Evolutionary conservation across 352 stramenopile genomes (phyloP), one percentile per base, ranked within the genome.

Genomic region (Pythium utonaiense): DNA sequence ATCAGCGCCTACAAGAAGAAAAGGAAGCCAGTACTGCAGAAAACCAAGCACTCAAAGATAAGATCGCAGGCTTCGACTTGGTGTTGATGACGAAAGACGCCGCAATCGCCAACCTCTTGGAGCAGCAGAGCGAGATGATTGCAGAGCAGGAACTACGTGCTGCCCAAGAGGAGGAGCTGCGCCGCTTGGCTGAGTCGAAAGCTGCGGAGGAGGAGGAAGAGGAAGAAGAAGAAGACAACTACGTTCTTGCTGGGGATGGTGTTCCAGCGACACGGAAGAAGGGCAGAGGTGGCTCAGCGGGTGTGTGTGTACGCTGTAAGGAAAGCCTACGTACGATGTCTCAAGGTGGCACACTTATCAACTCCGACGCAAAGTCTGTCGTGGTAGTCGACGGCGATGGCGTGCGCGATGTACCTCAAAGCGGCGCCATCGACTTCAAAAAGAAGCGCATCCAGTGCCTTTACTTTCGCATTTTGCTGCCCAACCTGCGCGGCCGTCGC

Each of bases 381-480:
- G n/a, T 21, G 19, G 40, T 47, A 19, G 40, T 14, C 9, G 44
- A 51, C 21, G 22, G 22, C 3, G 44, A 51, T 13, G 3, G 31
- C 44, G 13, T 45, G 25, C 16, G 40, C 24, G 40, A 47, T 27
- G 6, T 22, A 14, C 16, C 13, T 5, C 38, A 44, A 24, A 12
- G 13, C 38, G 22, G 9, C n/a, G 12, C 30, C 60, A 50, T 53
- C n/a, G 57, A 70, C 14, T 24, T 59, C 3, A 70, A 71, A 27
- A 80, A 77, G 42, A 78, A 69, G 21, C 76, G 78, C 0, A 67
- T 93, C 9, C 83, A 93, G 49, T 98, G 93, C 56, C 75, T 97
- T 25, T 86, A 85, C 40, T 98, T 94, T 54, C 85, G 93, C 12
- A 94, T 98, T 28, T 41, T 98, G 8, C 58, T 98, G 54, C 93